Evolutionary conservation across 2,329 filamentous ascomycete species (phyloP).

Genomic region (Paramyrothecium roridum): DNA sequence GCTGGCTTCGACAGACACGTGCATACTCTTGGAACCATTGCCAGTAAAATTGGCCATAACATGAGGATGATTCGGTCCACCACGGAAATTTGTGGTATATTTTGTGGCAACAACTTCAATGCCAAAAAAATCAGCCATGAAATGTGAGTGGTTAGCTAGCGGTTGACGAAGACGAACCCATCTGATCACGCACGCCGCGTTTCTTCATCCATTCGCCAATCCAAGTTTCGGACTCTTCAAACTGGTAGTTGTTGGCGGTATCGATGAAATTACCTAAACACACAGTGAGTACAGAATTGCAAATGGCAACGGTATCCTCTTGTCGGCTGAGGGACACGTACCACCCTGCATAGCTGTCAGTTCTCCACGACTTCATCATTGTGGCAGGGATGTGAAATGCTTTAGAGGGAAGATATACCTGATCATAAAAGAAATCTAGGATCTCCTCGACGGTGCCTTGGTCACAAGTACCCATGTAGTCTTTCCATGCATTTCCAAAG

Average conservation of each 20-base stretch:
- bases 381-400: not conserved
- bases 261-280: conserved; percentile 67
- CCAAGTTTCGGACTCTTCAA: conserved; percentile 60
- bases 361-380: not conserved
- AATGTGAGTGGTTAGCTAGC: no score
- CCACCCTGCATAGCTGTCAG: conserved; percentile 20
- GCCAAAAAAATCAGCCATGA: no score
- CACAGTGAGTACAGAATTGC: not conserved
- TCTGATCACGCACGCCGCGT: conserved; percentile 61
- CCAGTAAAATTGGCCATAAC: conserved; percentile 53
- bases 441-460: conserved; percentile 60
- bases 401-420: conserved; percentile 30
- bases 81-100: conserved; percentile 56
- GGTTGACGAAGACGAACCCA: conserved; percentile 37
- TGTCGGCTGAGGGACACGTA: conserved; percentile 6
- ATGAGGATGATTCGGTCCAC: conserved; percentile 34
- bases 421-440: conserved; percentile 62
- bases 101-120: conserved; percentile 64
- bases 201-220: conserved; percentile 69
- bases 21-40: conserved; percentile 61
- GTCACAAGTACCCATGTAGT: conserved; percentile 61
- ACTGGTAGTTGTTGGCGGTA: conserved; percentile 67
- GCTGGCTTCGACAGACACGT: conserved; percentile 51
- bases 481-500: conserved; percentile 57
- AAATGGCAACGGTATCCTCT: not conserved